Evolutionary conservation across 257 asterid genomes (phyloP), one percentile per base, ranked within the genome.

Genomic region (Solanum gandarillasii): DNA sequence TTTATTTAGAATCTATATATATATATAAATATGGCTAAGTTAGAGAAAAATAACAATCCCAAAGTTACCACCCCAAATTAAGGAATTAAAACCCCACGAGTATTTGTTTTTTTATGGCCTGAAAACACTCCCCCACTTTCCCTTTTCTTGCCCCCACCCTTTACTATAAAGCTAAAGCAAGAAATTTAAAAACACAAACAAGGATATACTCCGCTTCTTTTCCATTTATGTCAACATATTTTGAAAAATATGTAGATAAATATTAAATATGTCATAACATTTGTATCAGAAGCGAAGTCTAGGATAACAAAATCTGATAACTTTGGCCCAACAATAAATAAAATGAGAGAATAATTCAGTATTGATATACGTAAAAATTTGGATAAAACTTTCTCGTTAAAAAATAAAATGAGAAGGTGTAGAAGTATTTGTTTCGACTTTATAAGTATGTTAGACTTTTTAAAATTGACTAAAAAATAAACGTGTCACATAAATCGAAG

Each of bases 81-180:
- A 94, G 98, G 95, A 93, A 85, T 76, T 89, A 87, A 92, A 91
- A 82, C 92, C 92, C 92, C 95, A 90, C 90, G 88, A 88, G 87
- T 82, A 67, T 89, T 91, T 87, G 89, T 89, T 91, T 89, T 89
- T 85, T 89, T 48, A 48, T 48, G 88, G 92, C 92, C 91, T 75
- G 91, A 89, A 88, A 89, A 89, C 93, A 87, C 90, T 91, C 79
- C 87, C 90, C 89, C 87, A 86, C 90, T 75, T 75, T 36, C 90
- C 92, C 86, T 86, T 90, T 82, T 84, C 87, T 87, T 89, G 88
- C 88, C 88, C 90, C 88, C 90, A 88, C 89, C 79, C 43, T 89
- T 91, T 87, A 70, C 73, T 79, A 86, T 86, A 91, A 91, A 91
- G 91, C 87, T 86, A 90, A 90, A 90, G 92, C 86, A 38, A 18